Conservation (phyloP, 2,329 filamentous ascomycete species). For the Exophiala sideris region DNA sequence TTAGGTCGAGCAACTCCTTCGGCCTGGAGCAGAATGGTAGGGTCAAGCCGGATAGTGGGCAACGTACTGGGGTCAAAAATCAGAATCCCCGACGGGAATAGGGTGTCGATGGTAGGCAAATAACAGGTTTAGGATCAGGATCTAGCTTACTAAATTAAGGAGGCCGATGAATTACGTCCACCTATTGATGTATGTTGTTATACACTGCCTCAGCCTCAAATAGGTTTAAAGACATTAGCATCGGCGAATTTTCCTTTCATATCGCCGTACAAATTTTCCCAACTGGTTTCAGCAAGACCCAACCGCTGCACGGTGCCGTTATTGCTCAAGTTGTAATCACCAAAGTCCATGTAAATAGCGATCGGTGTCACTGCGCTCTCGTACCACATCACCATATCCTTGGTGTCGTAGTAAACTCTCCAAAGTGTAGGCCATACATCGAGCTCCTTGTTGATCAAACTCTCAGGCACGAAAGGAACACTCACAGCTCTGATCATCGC, state of each 20-base stretch:
- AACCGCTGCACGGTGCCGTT: neutral
- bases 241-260: constrained; percentile 10
- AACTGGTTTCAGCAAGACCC: neutral
- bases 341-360: neutral
- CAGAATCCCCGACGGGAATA: no score
- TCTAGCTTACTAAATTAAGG: no score
- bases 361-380: constrained; percentile 7
- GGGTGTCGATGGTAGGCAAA: no score
- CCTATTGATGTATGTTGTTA: no score
- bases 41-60: no score
- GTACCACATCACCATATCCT: constrained; percentile 11
- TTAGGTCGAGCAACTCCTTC: no score
- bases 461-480: constrained; percentile 3
- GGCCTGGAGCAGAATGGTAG: no score
- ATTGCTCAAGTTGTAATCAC: neutral
- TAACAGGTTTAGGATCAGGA: no score
- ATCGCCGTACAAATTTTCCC: constrained; percentile 7
- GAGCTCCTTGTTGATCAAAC: constrained; percentile 2
- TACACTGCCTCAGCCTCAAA: neutral
- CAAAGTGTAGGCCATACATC: constrained; percentile 10
- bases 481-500: constrained; percentile 7
- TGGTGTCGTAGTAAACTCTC: constrained; percentile 4
- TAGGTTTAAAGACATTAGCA: neutral
- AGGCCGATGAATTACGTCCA: no score
- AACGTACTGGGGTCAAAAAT: no score